Percentiles rank a stretch among this genome's conserved stretches.
phyloP scores from a whole-genome alignment of 345 rosid species.

The Eucalyptus shirleyi region DNA sequence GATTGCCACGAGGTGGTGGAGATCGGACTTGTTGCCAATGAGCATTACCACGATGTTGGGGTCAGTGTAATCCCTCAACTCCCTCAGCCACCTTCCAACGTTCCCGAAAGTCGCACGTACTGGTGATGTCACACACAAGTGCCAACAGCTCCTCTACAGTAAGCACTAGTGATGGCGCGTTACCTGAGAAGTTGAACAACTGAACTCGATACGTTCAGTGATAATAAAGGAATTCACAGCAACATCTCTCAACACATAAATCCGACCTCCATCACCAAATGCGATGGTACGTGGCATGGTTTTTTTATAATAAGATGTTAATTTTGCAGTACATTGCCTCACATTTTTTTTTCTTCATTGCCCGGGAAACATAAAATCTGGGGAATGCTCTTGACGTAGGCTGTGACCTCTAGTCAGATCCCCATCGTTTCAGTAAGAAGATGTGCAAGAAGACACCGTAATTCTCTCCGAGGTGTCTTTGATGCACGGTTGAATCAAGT shows the following conservation, averaged over 20 bases:
- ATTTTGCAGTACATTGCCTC: background rate
- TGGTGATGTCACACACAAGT: constrained; percentile 45
- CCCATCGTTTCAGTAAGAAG: background rate
- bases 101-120: constrained; percentile 32
- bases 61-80: constrained; percentile 36
- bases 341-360: background rate
- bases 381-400: background rate
- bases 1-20: constrained; percentile 39
- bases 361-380: background rate
- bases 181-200: constrained; percentile 11
- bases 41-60: constrained; percentile 43
- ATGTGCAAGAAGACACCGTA: background rate
- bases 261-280: background rate
- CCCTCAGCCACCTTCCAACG: constrained; percentile 37
- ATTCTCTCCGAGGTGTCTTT: no score
- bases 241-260: background rate
- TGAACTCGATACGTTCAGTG: background rate
- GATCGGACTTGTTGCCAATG: constrained; percentile 40
- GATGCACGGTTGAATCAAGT: no score
- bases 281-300: background rate
- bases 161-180: constrained; percentile 52
- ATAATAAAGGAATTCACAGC: background rate
- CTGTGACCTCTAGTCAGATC: background rate
- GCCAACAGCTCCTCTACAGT: constrained; percentile 52
- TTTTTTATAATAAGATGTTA: background rate